Conservation (phyloP, 164 flowering plant species). For the Platanus orientalis region DNA sequence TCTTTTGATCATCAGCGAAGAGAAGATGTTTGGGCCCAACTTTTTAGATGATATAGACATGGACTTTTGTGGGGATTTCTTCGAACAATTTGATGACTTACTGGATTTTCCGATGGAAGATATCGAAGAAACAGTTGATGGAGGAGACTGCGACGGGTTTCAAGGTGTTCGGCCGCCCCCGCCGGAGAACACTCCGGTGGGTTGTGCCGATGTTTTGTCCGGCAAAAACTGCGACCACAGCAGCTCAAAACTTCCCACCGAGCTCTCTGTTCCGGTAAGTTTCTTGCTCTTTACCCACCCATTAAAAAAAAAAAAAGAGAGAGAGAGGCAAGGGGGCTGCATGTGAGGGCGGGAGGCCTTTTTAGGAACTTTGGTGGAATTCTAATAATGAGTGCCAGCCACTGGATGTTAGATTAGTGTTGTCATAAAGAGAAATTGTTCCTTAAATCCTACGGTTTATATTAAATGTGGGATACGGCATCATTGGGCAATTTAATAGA, state of each 20-base stretch:
- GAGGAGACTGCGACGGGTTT: slow-evolving; percentile 1
- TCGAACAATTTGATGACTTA: slow-evolving; percentile 76
- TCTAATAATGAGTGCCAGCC: no score
- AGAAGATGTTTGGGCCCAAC: slow-evolving; percentile 35
- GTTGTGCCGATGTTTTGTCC: slow-evolving; percentile 31
- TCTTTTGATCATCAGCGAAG: no score
- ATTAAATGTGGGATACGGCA: no score
- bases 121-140: slow-evolving; percentile 8
- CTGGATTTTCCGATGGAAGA: slow-evolving; percentile 68
- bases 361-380: no score
- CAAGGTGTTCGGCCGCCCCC: slow-evolving; percentile 6
- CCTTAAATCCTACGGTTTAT: no score
- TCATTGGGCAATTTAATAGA: no score
- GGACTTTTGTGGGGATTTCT: slow-evolving; percentile 51
- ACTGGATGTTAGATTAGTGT: no score
- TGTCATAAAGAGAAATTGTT: no score
- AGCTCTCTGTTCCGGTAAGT: slow-evolving; percentile 77
- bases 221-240: slow-evolving; percentile 15
- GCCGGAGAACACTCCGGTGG: slow-evolving; percentile 20
- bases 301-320: no score
- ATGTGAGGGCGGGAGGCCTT: no score
- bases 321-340: no score
- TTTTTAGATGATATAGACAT: slow-evolving; percentile 51
- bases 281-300: no score
- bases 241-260: slow-evolving; percentile 43